A percentile compares a stretch with the other conserved stretches of the same genome.
These are phyloP conservation scores for Gynandropsis gynandra DNA, from an alignment of 345 rosid genomes.

Conservation along the genomic window DNA sequence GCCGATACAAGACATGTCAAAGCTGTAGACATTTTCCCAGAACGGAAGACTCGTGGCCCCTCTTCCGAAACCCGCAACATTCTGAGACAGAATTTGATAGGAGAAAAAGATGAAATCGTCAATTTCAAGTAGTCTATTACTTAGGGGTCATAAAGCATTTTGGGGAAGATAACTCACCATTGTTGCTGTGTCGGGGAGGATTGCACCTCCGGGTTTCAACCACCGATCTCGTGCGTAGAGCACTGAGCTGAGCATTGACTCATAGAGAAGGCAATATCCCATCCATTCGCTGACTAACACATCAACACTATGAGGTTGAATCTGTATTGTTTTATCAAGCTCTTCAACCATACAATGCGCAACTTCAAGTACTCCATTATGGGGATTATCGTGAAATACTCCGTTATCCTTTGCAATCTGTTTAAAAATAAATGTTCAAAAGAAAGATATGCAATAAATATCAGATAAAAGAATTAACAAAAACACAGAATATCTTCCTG, in stretches of 20 bases:
- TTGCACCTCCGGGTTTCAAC: conserved; percentile 98
- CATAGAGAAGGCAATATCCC: conserved; percentile 94
- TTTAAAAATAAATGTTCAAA: conserved; percentile 1
- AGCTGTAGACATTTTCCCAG: conserved; percentile 90
- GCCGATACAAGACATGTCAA: conserved; percentile 81
- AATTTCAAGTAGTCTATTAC: neutral
- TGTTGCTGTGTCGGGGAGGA: conserved; percentile 93
- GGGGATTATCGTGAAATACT: conserved; percentile 33
- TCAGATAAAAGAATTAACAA: neutral
- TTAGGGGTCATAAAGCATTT: neutral
- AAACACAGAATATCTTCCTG: conserved; percentile 8
- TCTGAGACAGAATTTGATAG: conserved; percentile 32
- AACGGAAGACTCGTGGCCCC: conserved; percentile 84
- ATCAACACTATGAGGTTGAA: conserved; percentile 70
- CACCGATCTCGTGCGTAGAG: conserved; percentile 90
- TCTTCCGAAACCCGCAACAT: conserved; percentile 87
- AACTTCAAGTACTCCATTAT: conserved; percentile 60
- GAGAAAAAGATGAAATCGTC: conserved; percentile 13
- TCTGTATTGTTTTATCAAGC: conserved; percentile 44
- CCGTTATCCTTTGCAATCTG: conserved; percentile 85
- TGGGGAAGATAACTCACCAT: conserved; percentile 34
- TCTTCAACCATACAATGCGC: conserved; percentile 86
- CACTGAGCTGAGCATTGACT: conserved; percentile 91
- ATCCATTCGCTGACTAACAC: conserved; percentile 94
- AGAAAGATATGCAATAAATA: neutral